Conservation (phyloP, 2,329 filamentous ascomycete genomes). For the Beauveria bassiana region DNA sequence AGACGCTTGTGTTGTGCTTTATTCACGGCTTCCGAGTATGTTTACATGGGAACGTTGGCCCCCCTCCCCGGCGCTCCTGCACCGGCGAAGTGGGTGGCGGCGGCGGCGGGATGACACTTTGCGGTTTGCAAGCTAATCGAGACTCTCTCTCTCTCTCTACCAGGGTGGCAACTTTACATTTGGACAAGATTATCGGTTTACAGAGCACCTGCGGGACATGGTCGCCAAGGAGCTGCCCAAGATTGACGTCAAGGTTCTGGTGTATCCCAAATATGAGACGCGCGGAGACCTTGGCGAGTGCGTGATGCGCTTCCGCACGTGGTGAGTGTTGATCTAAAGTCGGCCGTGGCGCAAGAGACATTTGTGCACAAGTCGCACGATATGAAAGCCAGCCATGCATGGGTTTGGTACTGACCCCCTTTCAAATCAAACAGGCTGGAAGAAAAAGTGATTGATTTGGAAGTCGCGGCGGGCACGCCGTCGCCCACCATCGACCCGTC, state of each 20-base stretch:
- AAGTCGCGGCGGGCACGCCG: constrained; percentile 71
- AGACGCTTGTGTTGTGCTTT: constrained; percentile 73
- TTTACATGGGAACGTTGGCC: neutral
- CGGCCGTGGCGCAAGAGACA: too few species aligned
- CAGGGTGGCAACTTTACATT: constrained; percentile 75
- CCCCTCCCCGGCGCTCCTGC: neutral
- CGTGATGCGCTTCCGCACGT: constrained; percentile 67
- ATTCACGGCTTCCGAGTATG: constrained; percentile 79
- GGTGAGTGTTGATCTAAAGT: constrained; percentile 39
- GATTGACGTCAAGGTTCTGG: constrained; percentile 56
- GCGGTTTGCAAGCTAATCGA: neutral
- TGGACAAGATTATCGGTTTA: constrained; percentile 56
- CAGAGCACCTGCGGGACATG: constrained; percentile 59
- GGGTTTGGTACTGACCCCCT: too few species aligned
- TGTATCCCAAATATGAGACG: constrained; percentile 82
- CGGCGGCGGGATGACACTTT: neutral
- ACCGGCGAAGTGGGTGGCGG: too few species aligned
- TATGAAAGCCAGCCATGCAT: too few species aligned
- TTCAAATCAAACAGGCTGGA: constrained; percentile 53
- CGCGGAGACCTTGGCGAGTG: constrained; percentile 65
- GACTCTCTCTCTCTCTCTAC: neutral
- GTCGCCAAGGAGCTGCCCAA: constrained; percentile 60
- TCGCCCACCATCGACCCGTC: constrained; percentile 82
- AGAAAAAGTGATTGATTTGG: constrained; percentile 88
- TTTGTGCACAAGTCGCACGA: too few species aligned